phyloP scores from a whole-genome alignment of 768 basidiomycete genomes.

The Boletus fagicola region DNA sequence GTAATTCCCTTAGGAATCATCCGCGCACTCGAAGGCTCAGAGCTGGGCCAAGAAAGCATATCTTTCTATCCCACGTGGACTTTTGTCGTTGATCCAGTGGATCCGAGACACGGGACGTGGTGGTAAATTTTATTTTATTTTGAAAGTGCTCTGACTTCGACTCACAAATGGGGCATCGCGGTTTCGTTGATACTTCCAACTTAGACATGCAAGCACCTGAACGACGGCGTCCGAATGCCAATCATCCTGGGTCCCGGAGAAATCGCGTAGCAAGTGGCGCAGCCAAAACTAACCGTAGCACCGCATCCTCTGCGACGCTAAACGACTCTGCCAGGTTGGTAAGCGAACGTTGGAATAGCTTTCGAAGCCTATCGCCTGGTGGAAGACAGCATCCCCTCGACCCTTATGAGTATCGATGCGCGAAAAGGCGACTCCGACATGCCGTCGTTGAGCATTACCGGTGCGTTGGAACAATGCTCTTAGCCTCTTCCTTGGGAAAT shows the following conservation, averaged over 20 bases:
- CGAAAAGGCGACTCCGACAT: conserved; percentile 82
- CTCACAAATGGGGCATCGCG: neutral
- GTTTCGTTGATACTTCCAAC: neutral
- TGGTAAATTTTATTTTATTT: conserved; percentile 3
- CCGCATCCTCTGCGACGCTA: neutral
- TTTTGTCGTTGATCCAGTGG: conserved; percentile 7
- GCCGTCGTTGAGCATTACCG: conserved; percentile 85
- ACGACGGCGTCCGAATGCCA: neutral
- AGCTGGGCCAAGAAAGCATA: conserved; percentile 15
- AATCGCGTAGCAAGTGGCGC: neutral
- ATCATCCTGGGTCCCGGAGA: neutral
- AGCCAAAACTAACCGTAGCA: neutral
- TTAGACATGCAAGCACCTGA: neutral
- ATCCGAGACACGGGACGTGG: neutral
- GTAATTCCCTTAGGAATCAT: conserved; percentile 15
- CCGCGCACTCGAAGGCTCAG: conserved; percentile 1
- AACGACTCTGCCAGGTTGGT: neutral
- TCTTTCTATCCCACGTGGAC: neutral
- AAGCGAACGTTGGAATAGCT: neutral
- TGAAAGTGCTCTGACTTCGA: neutral
- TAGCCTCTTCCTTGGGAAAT: neutral
- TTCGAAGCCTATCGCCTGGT: neutral
- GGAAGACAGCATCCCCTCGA: conserved; percentile 34
- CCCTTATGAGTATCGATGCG: conserved; percentile 78
- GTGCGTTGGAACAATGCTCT: conserved; percentile 33